phyloP scores from a whole-genome alignment of 768 basidiomycete genomes.

The Polyporus arcularius region DNA sequence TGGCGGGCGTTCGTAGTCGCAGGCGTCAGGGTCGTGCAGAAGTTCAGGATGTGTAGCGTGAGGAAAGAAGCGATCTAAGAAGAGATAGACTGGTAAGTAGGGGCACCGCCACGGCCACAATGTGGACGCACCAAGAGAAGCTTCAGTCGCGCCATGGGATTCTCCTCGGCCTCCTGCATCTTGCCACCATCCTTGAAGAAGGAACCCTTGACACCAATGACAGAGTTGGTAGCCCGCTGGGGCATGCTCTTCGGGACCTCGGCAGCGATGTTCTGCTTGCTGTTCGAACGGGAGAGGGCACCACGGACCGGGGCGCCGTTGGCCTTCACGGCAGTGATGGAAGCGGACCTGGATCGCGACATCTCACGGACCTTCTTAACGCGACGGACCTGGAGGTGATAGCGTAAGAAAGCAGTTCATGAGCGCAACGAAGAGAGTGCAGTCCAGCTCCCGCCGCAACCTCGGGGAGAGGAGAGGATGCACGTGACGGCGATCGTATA shows the following conservation, averaged over 20 bases:
- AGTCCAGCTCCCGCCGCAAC: neutral
- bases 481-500: neutral
- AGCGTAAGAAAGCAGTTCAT: neutral
- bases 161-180: constrained; percentile 56
- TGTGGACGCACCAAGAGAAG: constrained; percentile 69
- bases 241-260: constrained; percentile 26
- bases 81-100: neutral
- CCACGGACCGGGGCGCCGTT: constrained; percentile 27
- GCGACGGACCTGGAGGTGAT: constrained; percentile 56
- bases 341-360: constrained; percentile 37
- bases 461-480: neutral
- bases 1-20: constrained; percentile 53
- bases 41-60: constrained; percentile 87
- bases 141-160: constrained; percentile 87
- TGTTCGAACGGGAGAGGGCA: constrained; percentile 25
- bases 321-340: constrained; percentile 21
- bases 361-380: constrained; percentile 63
- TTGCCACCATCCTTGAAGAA: constrained; percentile 47
- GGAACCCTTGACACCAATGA: constrained; percentile 53
- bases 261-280: constrained; percentile 6
- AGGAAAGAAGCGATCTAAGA: constrained; percentile 85
- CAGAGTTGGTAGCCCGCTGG: constrained; percentile 29
- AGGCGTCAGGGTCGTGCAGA: constrained; percentile 86
- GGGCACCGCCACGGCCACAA: constrained; percentile 3
- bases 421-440: neutral